Evolutionary conservation across 441 rosid species (phyloP), one percentile per base, ranked within the genome.

Genomic region (Viola pubescens): DNA sequence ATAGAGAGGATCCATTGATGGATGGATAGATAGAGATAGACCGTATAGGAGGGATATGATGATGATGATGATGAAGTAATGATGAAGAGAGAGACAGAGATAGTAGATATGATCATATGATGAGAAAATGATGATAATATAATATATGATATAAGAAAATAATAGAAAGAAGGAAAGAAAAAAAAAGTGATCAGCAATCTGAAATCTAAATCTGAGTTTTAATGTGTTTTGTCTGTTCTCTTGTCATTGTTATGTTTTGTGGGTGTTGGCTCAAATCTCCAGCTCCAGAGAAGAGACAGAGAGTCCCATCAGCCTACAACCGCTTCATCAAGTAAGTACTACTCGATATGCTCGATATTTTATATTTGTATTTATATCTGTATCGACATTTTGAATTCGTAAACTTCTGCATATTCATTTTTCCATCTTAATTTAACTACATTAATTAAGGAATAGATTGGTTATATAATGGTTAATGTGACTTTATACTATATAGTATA

Each of bases 271-370:
- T 66, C 59, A 51, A 48, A 60, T 71, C 71, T 77, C 73, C 97
- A 91, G 98, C 95, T 64, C 98, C 98, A 45, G 97, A 91, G 81
- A 91, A 91, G 85, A 79, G 98, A 80, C 97, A 89, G 79, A 83
- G 98, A 86, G 96, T 91, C 82, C 98, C 98, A 72, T 91, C 98
- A 43, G 98, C 98, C 56, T 91, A 91, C 82, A 91, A 91, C 79
- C 89, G 98, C 74, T 92, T 92, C 78, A 89, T 92, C 82, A 92
- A 89, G 97, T 92, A 69, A 82, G 94, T 70, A n/a, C 37, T 48
- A 7, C 6, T 62, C 46, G 12, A 34, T 42, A 26, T 26, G 0
- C 19, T 16, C 19, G 19, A 16, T 16, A 16, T 16, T 16, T 49
- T 34, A 38, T 1, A 19, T 26, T 0, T 26, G 34, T 26, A 26